phyloP scores from a whole-genome alignment of 140 eudicot species.

The Anethum foeniculum region DNA sequence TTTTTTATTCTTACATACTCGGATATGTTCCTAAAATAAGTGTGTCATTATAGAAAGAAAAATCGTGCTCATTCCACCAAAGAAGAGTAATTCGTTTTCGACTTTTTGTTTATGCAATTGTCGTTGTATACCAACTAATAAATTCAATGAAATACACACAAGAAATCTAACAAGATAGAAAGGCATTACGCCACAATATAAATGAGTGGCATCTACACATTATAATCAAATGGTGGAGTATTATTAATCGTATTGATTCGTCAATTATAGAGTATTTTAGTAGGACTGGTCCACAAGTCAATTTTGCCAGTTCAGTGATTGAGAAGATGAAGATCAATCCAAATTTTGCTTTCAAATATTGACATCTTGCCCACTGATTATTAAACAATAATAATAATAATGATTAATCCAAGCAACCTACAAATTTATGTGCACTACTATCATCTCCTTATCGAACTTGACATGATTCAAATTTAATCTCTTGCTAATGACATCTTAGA shows the following conservation, averaged over 20 bases:
- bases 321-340: neutral
- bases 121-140: neutral
- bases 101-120: neutral
- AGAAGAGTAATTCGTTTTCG: too few species aligned
- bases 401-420: neutral
- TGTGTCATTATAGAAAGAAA: too few species aligned
- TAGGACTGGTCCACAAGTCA: neutral
- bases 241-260: slow-evolving; percentile 1
- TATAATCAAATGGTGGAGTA: neutral
- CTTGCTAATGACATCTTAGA: neutral
- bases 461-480: neutral
- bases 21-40: too few species aligned
- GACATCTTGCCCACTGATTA: slow-evolving; percentile 3
- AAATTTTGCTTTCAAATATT: neutral
- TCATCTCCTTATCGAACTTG: neutral
- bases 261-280: neutral
- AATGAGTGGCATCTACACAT: neutral
- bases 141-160: neutral
- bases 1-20: too few species aligned
- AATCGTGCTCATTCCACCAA: too few species aligned
- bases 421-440: neutral
- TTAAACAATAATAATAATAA: neutral
- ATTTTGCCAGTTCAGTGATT: slow-evolving; percentile 9
- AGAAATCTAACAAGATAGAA: neutral
- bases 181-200: neutral